phyloP scores from a whole-genome alignment of 345 rosid species.

The Gossypium ekmanianum region DNA sequence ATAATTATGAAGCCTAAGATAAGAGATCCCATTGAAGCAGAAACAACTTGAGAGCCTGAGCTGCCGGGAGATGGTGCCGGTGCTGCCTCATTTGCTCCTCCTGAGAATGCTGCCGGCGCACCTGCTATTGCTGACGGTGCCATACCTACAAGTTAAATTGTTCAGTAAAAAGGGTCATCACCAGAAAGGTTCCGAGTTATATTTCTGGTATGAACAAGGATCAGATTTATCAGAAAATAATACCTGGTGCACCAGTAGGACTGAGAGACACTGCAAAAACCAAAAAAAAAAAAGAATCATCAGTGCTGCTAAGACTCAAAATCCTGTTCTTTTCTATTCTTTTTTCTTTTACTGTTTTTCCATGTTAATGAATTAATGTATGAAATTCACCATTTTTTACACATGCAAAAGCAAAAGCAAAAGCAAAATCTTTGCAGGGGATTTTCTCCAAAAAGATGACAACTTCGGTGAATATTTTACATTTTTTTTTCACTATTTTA shows the following conservation, averaged over 20 bases:
- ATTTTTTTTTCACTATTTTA: background rate
- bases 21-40: conserved; percentile 23
- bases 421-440: no score
- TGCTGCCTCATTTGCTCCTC: conserved; percentile 14
- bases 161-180: background rate
- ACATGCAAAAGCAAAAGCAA: no score
- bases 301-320: background rate
- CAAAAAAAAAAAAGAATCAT: conserved; percentile 15
- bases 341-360: background rate
- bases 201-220: background rate
- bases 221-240: conserved; percentile 3
- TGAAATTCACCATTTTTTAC: background rate
- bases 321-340: background rate
- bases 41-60: conserved; percentile 21
- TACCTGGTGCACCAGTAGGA: conserved; percentile 48
- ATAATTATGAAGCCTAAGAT: conserved; percentile 23
- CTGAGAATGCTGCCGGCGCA: background rate
- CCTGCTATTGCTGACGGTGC: background rate
- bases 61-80: conserved; percentile 36
- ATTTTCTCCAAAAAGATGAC: background rate
- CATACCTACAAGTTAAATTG: background rate
- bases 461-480: background rate
- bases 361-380: background rate
- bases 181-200: no score
- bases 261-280: conserved; percentile 38